Base-by-base conservation (phyloP, 83 land plant species). In the Thuja plicata region DNA sequence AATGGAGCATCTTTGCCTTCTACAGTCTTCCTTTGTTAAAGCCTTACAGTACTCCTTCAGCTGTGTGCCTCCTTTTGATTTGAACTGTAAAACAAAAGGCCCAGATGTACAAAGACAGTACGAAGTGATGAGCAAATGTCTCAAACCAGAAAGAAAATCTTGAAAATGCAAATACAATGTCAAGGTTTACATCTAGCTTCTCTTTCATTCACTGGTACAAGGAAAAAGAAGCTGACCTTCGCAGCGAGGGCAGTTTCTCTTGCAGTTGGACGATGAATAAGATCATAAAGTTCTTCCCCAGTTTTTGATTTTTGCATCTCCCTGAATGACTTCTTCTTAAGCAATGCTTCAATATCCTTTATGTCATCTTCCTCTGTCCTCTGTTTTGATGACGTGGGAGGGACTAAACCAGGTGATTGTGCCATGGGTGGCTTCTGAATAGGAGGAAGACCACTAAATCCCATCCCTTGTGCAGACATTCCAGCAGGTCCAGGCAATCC, bases 11-110 rank as follows among this genome's bases (percentile, higher is more conserved):
- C 94, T 74, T 76, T 96, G 94, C 27, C 92, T 95, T 40, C 98
- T 88, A 86, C 99, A 98, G 91, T 98, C 99, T 90, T 98, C 99
- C 89, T 98, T 98, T 71, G 99, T 98, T 55, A 98, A 91, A 52
- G 94, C 90, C 41, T 96, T 88, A 70, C 99, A 98, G 88, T 96
- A 98, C 89, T 98, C 99, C 86, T 97, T 98, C 87, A 98, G 76
- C 41, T 96, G 97, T 24, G 99, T 94, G 62, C 99, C 99, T 85
- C 99, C 99, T 91, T 97, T 98, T 21, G 95, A 97, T 88, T 97
- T 98, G 88, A 97, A 97, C 99, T 98, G 94, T 80, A 86, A 89
- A 37, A 89, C 62, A 76, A 43, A 40, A 30, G 62, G 5, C 24
- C 74, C 16, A 40, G n/a, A 79, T 34, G 84, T 83, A 30, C 46